phyloP scores from a whole-genome alignment of 2,329 filamentous ascomycete genomes.

The Trichoderma sp. region DNA sequence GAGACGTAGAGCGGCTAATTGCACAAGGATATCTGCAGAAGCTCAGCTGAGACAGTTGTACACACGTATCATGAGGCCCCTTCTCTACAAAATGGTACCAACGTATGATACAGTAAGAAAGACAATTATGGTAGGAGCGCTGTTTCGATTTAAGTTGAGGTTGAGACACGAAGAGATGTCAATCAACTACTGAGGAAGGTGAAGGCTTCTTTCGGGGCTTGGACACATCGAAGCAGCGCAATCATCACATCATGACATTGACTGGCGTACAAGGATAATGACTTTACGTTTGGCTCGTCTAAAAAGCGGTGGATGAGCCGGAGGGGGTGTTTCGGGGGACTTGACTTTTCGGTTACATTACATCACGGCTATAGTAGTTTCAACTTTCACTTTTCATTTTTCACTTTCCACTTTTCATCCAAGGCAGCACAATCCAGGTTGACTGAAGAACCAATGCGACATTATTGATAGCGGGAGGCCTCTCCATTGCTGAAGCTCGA shows the following conservation, averaged over 20 bases:
- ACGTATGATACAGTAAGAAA: neutral
- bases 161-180: neutral
- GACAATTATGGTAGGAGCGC: neutral
- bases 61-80: neutral
- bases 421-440: neutral
- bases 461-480: neutral
- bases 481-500: neutral
- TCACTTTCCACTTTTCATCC: neutral
- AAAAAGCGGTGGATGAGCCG: neutral
- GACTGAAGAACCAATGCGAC: neutral
- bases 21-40: constrained; percentile 93
- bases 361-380: neutral
- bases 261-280: neutral
- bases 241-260: neutral
- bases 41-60: constrained; percentile 60
- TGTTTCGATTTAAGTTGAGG: neutral
- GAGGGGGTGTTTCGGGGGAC: neutral
- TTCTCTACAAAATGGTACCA: neutral
- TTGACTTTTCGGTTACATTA: neutral
- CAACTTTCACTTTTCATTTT: neutral
- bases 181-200: neutral
- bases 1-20: constrained; percentile 92
- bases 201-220: too few relatives aligned
- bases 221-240: neutral
- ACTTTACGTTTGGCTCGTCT: neutral